Evolutionary conservation across 441 rosid genomes (phyloP).

Genomic region (Croton laevigatus): DNA sequence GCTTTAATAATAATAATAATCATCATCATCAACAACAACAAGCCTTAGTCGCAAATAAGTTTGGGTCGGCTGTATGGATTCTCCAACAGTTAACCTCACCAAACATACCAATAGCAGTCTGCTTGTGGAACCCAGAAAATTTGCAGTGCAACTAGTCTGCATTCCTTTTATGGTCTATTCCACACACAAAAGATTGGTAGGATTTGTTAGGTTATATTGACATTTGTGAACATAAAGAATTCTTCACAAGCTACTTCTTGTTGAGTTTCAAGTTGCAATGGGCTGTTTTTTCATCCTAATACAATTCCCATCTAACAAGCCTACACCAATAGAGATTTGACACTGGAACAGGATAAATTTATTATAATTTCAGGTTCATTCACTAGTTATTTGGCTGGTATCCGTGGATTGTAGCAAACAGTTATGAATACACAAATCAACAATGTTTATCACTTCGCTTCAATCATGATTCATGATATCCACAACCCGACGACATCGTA

Average conservation of each 20-base stretch:
- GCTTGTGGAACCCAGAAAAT: not conserved
- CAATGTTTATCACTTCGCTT: not conserved
- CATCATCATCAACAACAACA: too few relatives aligned
- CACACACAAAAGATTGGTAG: not conserved
- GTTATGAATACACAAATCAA: not conserved
- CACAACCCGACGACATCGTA: not conserved
- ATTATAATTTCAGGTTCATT: not conserved
- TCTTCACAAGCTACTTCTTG: not conserved
- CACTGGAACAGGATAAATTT: not conserved
- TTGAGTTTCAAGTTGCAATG: not conserved
- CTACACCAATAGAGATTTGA: not conserved
- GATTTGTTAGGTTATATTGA: not conserved
- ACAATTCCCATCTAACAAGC: not conserved
- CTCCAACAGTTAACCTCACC: too few relatives aligned
- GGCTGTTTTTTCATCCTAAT: not conserved
- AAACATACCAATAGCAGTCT: too few relatives aligned
- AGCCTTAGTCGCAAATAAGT: too few relatives aligned
- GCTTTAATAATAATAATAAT: not conserved
- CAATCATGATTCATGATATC: not conserved
- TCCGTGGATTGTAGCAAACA: not conserved
- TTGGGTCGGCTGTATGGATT: too few relatives aligned
- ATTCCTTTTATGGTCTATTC: not conserved
- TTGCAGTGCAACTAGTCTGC: not conserved
- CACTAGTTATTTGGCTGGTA: not conserved
- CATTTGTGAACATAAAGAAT: not conserved